Conservation (phyloP, 2,329 filamentous ascomycete species). For the Pseudogymnoascus sp. region DNA sequence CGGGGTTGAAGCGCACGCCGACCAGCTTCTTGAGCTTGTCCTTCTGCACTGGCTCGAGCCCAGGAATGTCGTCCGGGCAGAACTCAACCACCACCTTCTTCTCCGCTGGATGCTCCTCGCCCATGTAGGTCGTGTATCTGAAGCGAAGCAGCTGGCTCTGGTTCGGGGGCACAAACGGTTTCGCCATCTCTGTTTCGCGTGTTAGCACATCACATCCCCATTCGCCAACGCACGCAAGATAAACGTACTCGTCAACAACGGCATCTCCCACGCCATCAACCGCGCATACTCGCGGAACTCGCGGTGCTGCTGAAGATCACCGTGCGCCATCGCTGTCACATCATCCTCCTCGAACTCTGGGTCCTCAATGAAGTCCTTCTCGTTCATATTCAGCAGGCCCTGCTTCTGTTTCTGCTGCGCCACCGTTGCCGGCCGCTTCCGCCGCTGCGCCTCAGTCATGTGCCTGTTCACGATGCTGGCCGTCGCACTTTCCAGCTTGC, state of each 20-base stretch:
- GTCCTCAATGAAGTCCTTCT: conserved; percentile 24
- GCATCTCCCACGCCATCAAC: conserved; percentile 92
- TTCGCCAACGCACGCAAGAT: conserved; percentile 5
- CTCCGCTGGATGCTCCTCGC: conserved; percentile 83
- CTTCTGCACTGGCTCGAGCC: conserved; percentile 59
- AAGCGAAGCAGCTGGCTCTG: conserved; percentile 71
- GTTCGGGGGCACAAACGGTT: conserved; percentile 68
- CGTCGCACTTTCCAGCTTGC: not conserved
- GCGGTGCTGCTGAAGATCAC: conserved; percentile 78
- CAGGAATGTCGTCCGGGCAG: conserved; percentile 60
- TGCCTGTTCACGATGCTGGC: not conserved
- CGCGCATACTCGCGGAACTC: conserved; percentile 85
- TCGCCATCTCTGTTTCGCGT: conserved; percentile 59
- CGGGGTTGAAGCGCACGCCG: conserved; percentile 80
- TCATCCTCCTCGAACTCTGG: conserved; percentile 68
- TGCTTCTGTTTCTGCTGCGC: conserved; percentile 18
- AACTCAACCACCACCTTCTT: conserved; percentile 95
- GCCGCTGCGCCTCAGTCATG: not conserved
- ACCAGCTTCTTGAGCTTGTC: conserved; percentile 81
- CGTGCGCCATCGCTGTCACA: conserved; percentile 74
- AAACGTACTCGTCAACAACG: conserved; percentile 73
- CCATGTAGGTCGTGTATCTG: conserved; percentile 95
- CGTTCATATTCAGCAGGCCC: conserved; percentile 29
- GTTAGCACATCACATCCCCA: conserved; percentile 14
- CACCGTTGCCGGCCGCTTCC: not conserved